Evolutionary conservation across 208 protist genomes (phyloP), one percentile per base, ranked within the genome.

Genomic region (Leishmania tarentolae): DNA sequence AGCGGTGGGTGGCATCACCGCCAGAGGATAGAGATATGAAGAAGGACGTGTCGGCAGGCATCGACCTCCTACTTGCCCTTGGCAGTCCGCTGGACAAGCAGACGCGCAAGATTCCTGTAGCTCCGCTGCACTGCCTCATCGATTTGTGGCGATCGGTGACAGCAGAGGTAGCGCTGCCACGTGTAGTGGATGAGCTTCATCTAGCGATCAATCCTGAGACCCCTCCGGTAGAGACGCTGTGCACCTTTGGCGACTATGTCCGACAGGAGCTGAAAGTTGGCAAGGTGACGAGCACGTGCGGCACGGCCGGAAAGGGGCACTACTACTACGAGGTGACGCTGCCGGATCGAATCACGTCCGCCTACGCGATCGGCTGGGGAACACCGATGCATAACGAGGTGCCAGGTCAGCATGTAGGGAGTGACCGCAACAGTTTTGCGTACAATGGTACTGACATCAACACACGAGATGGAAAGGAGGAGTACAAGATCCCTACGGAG

Each of bases 301-400:
- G 81, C 19, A 81, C 89, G 15, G 69, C 53, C 17, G 69, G 66
- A 50, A 79, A 76, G 37, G 91, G 91, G n/a, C 92, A 90, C 63
- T 94, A 89, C 84, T 98, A 98, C 85, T 98, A 96, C 78, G 95
- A 98, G 82, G 91, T 95, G 56, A 85, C 83, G 35, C 87, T 98
- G 56, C 91, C 95, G 3, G 93, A 98, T 47, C 88, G 88, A 65
- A 76, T 94, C 21, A 86, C 81, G 17, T 85, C 88, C 28, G 87
- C 92, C 46, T 97, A 95, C 87, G 94, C 90, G n/a, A 87, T 97
- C 44, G 95, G 95, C 46, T 98, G 95, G 93, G 95, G 95, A 74
- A 96, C 95, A 13, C 65, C 82, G 76, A 61, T 87, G 75, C 95
- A 98, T 87, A 87, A 82, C 40, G 91, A 97, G 47, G 90, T 96